phyloP scores from a whole-genome alignment of 2,329 filamentous ascomycete genomes.

The Leptographium radiaticola region DNA sequence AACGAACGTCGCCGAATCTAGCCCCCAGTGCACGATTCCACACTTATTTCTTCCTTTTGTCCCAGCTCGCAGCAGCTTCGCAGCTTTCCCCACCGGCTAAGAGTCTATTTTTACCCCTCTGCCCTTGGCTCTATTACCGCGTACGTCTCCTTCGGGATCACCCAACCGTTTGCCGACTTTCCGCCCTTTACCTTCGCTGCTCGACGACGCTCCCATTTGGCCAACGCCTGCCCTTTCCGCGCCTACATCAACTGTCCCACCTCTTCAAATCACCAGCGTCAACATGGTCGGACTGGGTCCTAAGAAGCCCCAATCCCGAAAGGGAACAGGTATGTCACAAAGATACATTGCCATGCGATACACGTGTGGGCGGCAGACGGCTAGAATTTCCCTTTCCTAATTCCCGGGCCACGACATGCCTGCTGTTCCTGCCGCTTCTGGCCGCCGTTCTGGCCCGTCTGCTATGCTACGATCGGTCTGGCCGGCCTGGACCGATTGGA shows the following conservation, averaged over 20 bases:
- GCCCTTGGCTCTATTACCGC: neutral
- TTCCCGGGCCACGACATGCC: neutral
- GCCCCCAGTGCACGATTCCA: neutral
- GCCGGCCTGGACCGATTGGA: neutral
- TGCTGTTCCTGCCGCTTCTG: neutral
- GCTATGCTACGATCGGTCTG: neutral
- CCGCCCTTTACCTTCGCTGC: neutral
- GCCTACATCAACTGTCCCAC: neutral
- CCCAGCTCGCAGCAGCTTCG: neutral
- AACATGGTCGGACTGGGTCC: slow-evolving; percentile 52
- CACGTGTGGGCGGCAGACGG: neutral
- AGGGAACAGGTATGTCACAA: slow-evolving; percentile 21
- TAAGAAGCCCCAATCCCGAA: slow-evolving; percentile 50
- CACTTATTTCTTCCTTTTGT: neutral
- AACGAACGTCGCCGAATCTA: too few species aligned
- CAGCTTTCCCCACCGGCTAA: neutral
- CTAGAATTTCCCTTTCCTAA: neutral
- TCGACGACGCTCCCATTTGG: neutral
- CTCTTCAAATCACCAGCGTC: neutral
- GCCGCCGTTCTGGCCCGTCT: neutral
- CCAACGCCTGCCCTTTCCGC: too few species aligned
- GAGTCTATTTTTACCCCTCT: slow-evolving; percentile 1
- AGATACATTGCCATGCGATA: neutral
- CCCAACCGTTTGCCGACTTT: too few species aligned
- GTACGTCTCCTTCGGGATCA: neutral